These are phyloP conservation scores for Colletotrichum sidae DNA, from an alignment of 2,329 filamentous ascomycete genomes.

Conservation along the genomic window DNA sequence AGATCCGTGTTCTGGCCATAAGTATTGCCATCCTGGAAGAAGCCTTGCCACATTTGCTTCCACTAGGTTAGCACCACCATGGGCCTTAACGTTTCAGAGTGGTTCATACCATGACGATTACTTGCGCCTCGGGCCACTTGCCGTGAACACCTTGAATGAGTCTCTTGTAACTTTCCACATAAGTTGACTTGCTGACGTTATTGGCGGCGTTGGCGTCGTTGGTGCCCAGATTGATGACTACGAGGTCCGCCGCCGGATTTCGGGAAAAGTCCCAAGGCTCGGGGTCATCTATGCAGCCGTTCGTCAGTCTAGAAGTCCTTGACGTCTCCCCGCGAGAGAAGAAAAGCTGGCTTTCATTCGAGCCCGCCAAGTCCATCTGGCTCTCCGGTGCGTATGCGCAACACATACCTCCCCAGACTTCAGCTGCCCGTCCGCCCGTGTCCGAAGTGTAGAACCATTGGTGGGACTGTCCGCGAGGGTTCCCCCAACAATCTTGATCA, in stretches of 20 bases:
- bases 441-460: constrained; percentile 70
- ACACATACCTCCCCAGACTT: constrained; percentile 56
- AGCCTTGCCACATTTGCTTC: constrained; percentile 66
- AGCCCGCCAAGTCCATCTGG: not conserved
- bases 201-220: constrained; percentile 58
- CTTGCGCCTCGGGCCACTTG: constrained; percentile 58
- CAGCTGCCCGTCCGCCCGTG: constrained; percentile 57
- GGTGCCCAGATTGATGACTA: constrained; percentile 60
- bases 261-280: constrained; percentile 58
- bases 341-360: constrained; percentile 7
- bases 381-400: constrained; percentile 13
- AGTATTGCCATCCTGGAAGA: constrained; percentile 60
- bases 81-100: constrained; percentile 9
- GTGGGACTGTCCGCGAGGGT: constrained; percentile 60
- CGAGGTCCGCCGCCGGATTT: constrained; percentile 55
- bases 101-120: constrained; percentile 55
- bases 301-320: constrained; percentile 9
- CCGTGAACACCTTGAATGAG: constrained; percentile 60
- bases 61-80: not conserved
- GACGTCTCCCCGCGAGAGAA: not conserved
- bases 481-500: constrained; percentile 67
- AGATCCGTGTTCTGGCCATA: constrained; percentile 61
- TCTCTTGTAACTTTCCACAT: constrained; percentile 55
- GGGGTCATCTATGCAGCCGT: constrained; percentile 48
- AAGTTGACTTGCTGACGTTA: constrained; percentile 51